Percentiles rank a stretch among this genome's conserved stretches.
Conservation (phyloP, 2,329 filamentous ascomycete genomes). For the Stagonosporopsis cucurbitacearum region DNA sequence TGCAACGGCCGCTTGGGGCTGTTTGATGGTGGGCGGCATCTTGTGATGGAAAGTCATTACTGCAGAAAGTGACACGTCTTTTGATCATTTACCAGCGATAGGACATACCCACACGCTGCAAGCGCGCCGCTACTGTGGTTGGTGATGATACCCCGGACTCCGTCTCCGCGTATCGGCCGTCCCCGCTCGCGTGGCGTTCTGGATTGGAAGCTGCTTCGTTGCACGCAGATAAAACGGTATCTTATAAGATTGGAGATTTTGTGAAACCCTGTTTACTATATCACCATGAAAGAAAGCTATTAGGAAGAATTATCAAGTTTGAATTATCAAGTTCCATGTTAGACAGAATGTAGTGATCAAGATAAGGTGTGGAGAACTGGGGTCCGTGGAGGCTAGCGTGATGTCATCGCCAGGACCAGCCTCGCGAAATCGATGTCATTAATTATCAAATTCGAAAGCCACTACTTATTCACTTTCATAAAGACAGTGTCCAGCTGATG, state of each 20-base stretch:
- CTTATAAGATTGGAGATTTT: too few relatives aligned
- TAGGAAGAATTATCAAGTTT: not conserved
- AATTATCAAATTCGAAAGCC: not conserved
- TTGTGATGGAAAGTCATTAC: not conserved
- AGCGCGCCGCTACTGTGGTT: conserved; percentile 9
- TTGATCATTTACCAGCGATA: conserved; percentile 4
- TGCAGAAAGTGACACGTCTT: not conserved
- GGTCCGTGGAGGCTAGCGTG: not conserved
- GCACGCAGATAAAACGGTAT: too few relatives aligned
- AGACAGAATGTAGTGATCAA: not conserved
- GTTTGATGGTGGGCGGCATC: not conserved
- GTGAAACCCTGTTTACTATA: too few relatives aligned
- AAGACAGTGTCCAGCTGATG: not conserved
- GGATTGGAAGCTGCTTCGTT: not conserved
- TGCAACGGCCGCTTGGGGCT: not conserved
- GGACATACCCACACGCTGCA: conserved; percentile 6
- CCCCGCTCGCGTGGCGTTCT: conserved; percentile 10
- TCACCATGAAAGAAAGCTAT: not conserved
- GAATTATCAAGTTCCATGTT: too few relatives aligned
- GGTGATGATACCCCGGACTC: conserved; percentile 8
- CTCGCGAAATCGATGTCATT: not conserved
- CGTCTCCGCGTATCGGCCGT: conserved; percentile 11
- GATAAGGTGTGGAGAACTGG: conserved; percentile 11
- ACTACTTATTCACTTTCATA: not conserved
- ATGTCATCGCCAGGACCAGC: conserved; percentile 3